Conservation (phyloP, 768 basidiomycete genomes). For the Macrolepiota albuminosa region DNA sequence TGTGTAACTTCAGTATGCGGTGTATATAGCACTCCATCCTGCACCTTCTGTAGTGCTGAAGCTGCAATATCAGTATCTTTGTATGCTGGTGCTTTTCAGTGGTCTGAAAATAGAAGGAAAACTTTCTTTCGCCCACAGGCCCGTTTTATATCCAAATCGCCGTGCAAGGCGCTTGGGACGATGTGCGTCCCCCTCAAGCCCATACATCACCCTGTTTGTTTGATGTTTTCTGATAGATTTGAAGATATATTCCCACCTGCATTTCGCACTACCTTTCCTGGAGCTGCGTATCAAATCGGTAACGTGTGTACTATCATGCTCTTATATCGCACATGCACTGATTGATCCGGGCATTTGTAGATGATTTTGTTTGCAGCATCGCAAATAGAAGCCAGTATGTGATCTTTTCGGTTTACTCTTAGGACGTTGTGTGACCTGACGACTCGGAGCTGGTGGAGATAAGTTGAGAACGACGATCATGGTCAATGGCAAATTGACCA, state of each 20-base stretch:
- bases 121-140: constrained; percentile 44
- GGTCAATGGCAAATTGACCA: constrained; percentile 32
- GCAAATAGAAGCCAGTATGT: constrained; percentile 72
- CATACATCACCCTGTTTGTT: constrained; percentile 15
- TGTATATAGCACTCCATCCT: too few relatives aligned
- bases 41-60: too few relatives aligned
- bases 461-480: constrained; percentile 47
- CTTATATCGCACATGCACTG: too few relatives aligned
- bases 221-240: constrained; percentile 38
- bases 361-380: constrained; percentile 70
- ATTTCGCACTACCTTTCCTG: constrained; percentile 85
- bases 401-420: not conserved
- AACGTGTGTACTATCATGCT: constrained; percentile 38
- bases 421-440: constrained; percentile 6
- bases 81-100: too few relatives aligned
- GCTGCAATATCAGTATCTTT: too few relatives aligned
- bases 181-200: constrained; percentile 45
- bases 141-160: constrained; percentile 87
- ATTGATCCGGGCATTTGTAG: constrained; percentile 16
- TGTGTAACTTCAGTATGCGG: too few relatives aligned
- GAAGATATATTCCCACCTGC: constrained; percentile 84
- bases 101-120: too few relatives aligned
- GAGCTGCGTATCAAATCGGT: constrained; percentile 80
- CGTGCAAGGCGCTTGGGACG: constrained; percentile 89
- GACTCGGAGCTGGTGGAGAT: constrained; percentile 47